phyloP scores from a whole-genome alignment of 306 rosid genomes.

The Crotalaria pallida region DNA sequence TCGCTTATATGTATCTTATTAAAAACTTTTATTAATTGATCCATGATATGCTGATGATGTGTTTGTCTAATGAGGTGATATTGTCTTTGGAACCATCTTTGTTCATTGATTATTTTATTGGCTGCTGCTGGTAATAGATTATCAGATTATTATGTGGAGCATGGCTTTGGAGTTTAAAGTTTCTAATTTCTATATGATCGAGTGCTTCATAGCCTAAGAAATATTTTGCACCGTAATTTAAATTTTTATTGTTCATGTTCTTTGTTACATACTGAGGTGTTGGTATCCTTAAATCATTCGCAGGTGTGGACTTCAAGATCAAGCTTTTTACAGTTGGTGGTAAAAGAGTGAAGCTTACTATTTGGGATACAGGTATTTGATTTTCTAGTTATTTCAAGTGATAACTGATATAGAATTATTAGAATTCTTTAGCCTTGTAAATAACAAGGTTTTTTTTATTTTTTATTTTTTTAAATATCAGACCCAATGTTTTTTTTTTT shows the following conservation, averaged over 20 bases:
- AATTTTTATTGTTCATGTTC: no score
- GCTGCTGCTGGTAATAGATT: not conserved
- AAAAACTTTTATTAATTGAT: not conserved
- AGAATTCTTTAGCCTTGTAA: not conserved
- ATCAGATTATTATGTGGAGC: not conserved
- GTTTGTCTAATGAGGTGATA: not conserved
- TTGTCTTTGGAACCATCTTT: not conserved
- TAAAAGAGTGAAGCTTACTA: constrained; percentile 86
- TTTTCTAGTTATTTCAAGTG: not conserved
- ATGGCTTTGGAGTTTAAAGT: constrained; percentile 9
- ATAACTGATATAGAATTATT: not conserved
- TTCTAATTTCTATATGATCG: not conserved
- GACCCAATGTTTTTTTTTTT: not conserved
- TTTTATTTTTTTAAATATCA: not conserved
- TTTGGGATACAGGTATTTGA: constrained; percentile 91
- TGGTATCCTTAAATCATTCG: constrained; percentile 18
- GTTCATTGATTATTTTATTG: not conserved
- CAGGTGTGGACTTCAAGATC: constrained; percentile 97
- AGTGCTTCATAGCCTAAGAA: not conserved
- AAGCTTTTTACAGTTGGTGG: constrained; percentile 70
- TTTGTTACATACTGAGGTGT: constrained; percentile 18
- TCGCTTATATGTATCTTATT: not conserved
- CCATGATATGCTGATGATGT: not conserved
- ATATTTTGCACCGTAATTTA: not conserved
- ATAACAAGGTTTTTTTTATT: not conserved